Evolutionary conservation across 2,329 filamentous ascomycete genomes (phyloP).

Genomic region (Trichoderma cornu-damae): DNA sequence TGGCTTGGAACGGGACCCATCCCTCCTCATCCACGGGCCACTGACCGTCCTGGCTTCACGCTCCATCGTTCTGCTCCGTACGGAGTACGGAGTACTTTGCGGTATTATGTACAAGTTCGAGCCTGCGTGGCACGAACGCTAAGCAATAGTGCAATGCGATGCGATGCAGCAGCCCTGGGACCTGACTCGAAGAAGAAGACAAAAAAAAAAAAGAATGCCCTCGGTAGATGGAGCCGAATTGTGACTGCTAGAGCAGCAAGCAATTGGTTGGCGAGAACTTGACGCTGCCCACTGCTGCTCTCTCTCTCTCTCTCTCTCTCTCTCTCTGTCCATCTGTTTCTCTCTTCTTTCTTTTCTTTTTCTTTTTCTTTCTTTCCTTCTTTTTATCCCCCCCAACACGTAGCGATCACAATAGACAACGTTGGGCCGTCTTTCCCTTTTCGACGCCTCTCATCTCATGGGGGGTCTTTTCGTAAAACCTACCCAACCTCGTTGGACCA

Average conservation of each 20-base stretch:
- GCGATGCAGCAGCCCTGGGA: neutral
- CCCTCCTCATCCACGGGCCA: neutral
- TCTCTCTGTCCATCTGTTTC: too few relatives aligned
- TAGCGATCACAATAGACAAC: conserved; percentile 3
- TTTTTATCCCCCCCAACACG: conserved; percentile 5
- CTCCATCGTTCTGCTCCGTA: conserved; percentile 3
- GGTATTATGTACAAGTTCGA: neutral
- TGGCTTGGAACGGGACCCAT: conserved; percentile 8
- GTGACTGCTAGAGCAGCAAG: neutral
- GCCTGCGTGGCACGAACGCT: conserved; percentile 9
- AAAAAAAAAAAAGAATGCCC: neutral
- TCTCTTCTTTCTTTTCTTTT: too few relatives aligned
- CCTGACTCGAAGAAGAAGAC: neutral
- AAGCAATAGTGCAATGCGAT: conserved; percentile 10
- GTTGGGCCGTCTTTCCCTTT: conserved; percentile 1
- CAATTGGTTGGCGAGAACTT: neutral
- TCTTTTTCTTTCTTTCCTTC: too few relatives aligned
- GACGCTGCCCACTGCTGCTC: neutral
- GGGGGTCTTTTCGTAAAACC: neutral
- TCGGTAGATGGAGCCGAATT: neutral
- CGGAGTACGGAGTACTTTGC: too few relatives aligned
- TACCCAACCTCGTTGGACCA: conserved; percentile 1
- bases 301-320: too few relatives aligned
- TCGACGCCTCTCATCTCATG: neutral
- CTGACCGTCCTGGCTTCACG: conserved; percentile 6